These are phyloP conservation scores for Kurtzmaniella cleridarum DNA, from an alignment of 805 yeast genomes.

Conservation along the genomic window DNA sequence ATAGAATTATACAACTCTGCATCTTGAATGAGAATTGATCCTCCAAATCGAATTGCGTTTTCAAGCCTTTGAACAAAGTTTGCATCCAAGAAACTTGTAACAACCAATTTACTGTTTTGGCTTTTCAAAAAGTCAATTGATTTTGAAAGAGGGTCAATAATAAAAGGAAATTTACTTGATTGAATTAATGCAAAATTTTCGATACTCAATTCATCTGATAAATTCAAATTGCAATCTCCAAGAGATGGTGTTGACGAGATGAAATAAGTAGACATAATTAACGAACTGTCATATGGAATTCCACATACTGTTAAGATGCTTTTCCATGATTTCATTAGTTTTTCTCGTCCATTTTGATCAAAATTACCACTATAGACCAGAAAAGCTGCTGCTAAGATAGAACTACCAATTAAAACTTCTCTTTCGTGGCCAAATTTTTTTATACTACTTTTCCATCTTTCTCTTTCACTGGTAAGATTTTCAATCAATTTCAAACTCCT, in stretches of 20 bases:
- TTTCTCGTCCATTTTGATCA: conserved; percentile 44
- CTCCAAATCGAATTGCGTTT: conserved; percentile 82
- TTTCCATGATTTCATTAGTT: conserved; percentile 32
- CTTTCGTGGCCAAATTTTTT: conserved; percentile 43
- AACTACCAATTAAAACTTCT: conserved; percentile 54
- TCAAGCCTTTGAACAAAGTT: conserved; percentile 66
- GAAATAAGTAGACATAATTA: conserved; percentile 31
- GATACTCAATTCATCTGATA: conserved; percentile 47
- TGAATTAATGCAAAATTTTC: conserved; percentile 60
- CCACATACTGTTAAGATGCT: conserved; percentile 24
- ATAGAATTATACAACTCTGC: conserved; percentile 80
- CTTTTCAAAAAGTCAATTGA: conserved; percentile 35
- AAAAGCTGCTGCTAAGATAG: conserved; percentile 59
- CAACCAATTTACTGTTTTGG: conserved; percentile 33
- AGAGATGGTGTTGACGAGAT: conserved; percentile 9
- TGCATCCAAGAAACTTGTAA: conserved; percentile 69
- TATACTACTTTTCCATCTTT: conserved; percentile 69
- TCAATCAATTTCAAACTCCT: conserved; percentile 61
- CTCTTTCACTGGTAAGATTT: conserved; percentile 59
- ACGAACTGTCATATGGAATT: conserved; percentile 35
- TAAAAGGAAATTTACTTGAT: conserved; percentile 40
- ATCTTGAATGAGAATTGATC: conserved; percentile 63
- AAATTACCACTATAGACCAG: conserved; percentile 54
- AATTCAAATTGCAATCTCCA: conserved; percentile 21
- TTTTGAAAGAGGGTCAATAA: conserved; percentile 68